Evolutionary conservation across 768 basidiomycete species (phyloP), one percentile per base, ranked within the genome.

Genomic region (Sistotremastrum niveocremeum): DNA sequence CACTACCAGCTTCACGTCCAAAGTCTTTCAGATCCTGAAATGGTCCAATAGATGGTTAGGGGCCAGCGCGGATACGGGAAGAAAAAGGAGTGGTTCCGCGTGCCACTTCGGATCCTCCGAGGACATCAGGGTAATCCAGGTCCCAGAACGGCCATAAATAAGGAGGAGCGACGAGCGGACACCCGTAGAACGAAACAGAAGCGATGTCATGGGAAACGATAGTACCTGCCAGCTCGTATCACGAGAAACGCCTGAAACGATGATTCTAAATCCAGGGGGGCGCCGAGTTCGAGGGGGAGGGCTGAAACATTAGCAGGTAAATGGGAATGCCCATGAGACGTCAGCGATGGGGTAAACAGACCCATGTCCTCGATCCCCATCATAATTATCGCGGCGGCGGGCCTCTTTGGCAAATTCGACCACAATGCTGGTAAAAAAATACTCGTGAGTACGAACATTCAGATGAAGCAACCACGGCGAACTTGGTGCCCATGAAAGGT

Each of bases 221-320:
- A 84, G 68, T 79, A 98, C 93, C 90, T 98, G 93, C 93, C 93
- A 98, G 64, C 91, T 95, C 40, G 90, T 94, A 60, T 93, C 87
- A 60, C 84, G 81, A 54, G 90, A 87, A 52, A 98, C 76, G 46
- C 89, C 89, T 36, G 83, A 76, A 49, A 99, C 88, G 50, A 84
- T 71, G 47, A 97, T 70, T 54, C 90, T 81, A 49, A 83, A 76
- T 6, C 87, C 87, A 48, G 82, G 79, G 47, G 86, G 85, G 47
- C 86, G 71, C 40, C 84, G 77, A 36, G 82, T 68, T 38, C 86
- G 79, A 37, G 77, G 68, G 39, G 74, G 74, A 50, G 67, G 68
- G 57, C 40, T 51, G 20, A 20, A 20, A 20, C 20, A 20, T 20
- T 20, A 20, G 48, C 36, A 50, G 8, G 41, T 45, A 45, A 44